phyloP scores from a whole-genome alignment of 805 yeast species.

The Candida broadrunensis region DNA sequence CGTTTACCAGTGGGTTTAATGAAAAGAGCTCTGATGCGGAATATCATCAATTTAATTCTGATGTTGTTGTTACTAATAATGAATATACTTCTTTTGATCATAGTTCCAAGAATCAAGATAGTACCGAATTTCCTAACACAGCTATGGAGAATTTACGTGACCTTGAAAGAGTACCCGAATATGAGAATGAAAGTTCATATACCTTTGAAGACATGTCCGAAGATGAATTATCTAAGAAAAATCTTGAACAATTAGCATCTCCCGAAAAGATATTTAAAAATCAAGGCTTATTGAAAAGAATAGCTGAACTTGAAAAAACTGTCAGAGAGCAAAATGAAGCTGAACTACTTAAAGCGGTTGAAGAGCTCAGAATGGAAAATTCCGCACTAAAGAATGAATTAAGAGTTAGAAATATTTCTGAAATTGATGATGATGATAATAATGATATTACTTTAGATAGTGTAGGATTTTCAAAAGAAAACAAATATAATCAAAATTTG shows the following conservation, averaged over 20 bases:
- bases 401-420: not conserved
- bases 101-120: conserved; percentile 10
- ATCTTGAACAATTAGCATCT: not conserved
- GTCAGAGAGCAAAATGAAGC: conserved; percentile 8
- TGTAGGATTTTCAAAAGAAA: not conserved
- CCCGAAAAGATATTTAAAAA: not conserved
- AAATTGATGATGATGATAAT: not conserved
- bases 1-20: conserved; percentile 31
- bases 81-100: conserved; percentile 12
- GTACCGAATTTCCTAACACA: conserved; percentile 9
- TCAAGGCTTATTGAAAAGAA: not conserved
- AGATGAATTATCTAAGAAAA: not conserved
- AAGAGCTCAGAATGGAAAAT: conserved; percentile 14
- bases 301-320: not conserved
- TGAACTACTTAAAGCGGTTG: not conserved
- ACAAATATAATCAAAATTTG: conserved; percentile 14
- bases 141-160: not conserved
- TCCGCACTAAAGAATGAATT: conserved; percentile 8
- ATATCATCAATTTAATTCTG: not conserved
- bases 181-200: conserved; percentile 20
- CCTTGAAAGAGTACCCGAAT: not conserved
- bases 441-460: not conserved
- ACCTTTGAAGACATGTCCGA: conserved; percentile 28
- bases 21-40: conserved; percentile 8
- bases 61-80: not conserved